A percentile compares a stretch with the other conserved stretches of the same genome.
Conservation (phyloP, 306 rosid species). For the Vigna angularis region DNA sequence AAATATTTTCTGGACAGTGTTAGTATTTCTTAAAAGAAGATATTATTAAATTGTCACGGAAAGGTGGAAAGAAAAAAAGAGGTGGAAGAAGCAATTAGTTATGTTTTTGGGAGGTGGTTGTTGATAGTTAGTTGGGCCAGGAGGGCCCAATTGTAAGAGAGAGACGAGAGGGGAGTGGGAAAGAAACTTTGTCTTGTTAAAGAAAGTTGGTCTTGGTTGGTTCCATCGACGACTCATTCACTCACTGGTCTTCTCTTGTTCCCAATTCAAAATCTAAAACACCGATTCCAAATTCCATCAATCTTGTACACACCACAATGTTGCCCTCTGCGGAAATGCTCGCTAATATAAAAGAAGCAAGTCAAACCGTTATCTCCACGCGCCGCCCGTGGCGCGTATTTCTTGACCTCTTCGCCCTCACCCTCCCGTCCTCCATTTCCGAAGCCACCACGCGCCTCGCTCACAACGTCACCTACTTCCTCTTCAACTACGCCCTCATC, state of each 20-base stretch:
- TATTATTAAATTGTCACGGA: too few relatives aligned
- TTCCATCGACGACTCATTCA: too few relatives aligned
- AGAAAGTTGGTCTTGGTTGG: neutral
- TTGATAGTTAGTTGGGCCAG: neutral
- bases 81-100: neutral
- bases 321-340: neutral
- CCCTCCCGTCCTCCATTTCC: slow-evolving; percentile 60
- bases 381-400: slow-evolving; percentile 70
- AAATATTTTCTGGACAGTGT: too few relatives aligned
- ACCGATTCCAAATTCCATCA: neutral
- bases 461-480: slow-evolving; percentile 63
- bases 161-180: neutral
- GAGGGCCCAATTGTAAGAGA: neutral
- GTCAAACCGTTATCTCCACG: slow-evolving; percentile 28
- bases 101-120: too few relatives aligned
- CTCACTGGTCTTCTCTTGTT: too few relatives aligned
- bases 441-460: slow-evolving; percentile 59
- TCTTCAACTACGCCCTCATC: slow-evolving; percentile 61
- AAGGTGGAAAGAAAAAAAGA: too few relatives aligned
- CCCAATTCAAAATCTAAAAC: neutral
- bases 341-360: neutral
- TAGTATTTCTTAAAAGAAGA: too few relatives aligned
- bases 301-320: neutral
- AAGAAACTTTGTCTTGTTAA: neutral
- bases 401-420: slow-evolving; percentile 49